Evolutionary conservation across 1,284 basidiomycete species (phyloP).

Genomic region (Gastroboletus turbinatus): DNA sequence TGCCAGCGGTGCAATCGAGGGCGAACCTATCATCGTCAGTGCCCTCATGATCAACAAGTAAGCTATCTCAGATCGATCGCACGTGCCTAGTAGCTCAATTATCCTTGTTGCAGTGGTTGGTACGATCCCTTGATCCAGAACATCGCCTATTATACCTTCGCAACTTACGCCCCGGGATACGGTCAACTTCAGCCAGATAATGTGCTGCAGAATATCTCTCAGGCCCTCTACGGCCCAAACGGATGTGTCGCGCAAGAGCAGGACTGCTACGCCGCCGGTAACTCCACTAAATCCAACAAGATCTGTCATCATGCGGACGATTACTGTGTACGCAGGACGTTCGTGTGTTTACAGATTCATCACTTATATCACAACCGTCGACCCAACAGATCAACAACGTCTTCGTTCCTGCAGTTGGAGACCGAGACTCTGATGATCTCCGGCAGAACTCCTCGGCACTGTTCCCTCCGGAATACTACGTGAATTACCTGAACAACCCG

Average conservation of each 20-base stretch:
- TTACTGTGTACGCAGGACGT: conserved; percentile 50
- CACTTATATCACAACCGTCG: background rate
- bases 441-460: conserved; percentile 51
- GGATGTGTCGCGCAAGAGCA: conserved; percentile 55
- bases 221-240: conserved; percentile 44
- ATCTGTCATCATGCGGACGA: conserved; percentile 53
- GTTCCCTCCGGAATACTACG: conserved; percentile 60
- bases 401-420: conserved; percentile 48
- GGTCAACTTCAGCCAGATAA: conserved; percentile 53
- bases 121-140: conserved; percentile 64
- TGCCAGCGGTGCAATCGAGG: conserved; percentile 43
- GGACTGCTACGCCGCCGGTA: conserved; percentile 55
- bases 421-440: conserved; percentile 55
- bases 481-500: conserved; percentile 42
- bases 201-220: conserved; percentile 48
- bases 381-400: conserved; percentile 44
- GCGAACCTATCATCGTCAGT: conserved; percentile 43
- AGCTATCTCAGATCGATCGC: background rate
- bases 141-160: conserved; percentile 59
- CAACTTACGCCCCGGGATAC: conserved; percentile 61
- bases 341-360: background rate
- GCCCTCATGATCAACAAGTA: conserved; percentile 57
- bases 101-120: conserved; percentile 50
- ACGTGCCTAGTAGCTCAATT: background rate
- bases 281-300: conserved; percentile 41